phyloP scores from a whole-genome alignment of 1,284 basidiomycete genomes.

The Cryptococcus amylolentus region DNA sequence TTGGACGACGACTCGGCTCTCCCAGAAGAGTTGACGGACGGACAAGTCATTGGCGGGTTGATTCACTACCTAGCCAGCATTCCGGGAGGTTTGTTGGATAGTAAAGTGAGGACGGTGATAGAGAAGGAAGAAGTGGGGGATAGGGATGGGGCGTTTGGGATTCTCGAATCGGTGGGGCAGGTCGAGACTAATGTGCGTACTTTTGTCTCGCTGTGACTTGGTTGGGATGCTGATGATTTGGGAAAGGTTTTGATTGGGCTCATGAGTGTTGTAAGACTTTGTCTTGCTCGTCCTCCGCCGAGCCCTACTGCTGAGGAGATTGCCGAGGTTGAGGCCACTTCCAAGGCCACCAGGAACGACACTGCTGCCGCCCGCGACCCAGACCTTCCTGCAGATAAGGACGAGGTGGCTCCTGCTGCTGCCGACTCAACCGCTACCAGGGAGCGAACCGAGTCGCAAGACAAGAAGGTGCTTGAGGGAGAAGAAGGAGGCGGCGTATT shows the following conservation, averaged over 20 bases:
- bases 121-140: conserved; percentile 11
- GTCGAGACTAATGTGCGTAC: conserved; percentile 38
- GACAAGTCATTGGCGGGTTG: conserved; percentile 10
- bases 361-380: background rate
- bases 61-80: conserved; percentile 30
- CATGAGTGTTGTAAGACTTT: conserved; percentile 29
- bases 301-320: background rate
- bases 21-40: background rate
- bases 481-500: background rate
- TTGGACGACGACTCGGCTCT: conserved; percentile 1
- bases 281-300: background rate
- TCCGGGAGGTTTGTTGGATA: conserved; percentile 8
- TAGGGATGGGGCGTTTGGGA: conserved; percentile 39
- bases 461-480: background rate
- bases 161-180: conserved; percentile 32
- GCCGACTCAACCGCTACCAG: background rate
- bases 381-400: background rate
- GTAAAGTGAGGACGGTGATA: background rate
- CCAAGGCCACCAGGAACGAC: background rate
- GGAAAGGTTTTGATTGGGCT: conserved; percentile 28
- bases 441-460: background rate
- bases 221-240: background rate
- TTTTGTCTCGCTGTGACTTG: background rate
- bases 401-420: background rate
- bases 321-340: background rate